Percentiles rank a stretch among this genome's conserved stretches.
phyloP scores from a whole-genome alignment of 352 stramenopile genomes.

The Peronosclerospora sorghi region DNA sequence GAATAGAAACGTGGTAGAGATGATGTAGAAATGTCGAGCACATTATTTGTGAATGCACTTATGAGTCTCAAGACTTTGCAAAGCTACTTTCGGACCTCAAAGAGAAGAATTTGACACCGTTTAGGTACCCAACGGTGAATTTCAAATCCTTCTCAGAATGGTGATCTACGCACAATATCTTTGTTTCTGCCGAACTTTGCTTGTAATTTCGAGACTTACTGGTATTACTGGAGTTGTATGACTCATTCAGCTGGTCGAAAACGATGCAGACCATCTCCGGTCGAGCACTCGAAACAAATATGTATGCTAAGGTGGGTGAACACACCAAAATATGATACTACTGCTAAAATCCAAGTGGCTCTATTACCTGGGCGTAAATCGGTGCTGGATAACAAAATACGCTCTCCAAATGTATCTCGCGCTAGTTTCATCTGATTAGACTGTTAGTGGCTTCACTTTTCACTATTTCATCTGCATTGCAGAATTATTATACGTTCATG shows the following conservation, averaged over 20 bases:
- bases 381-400: slow-evolving; percentile 44
- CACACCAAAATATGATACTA: not conserved
- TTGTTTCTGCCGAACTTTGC: slow-evolving; percentile 78
- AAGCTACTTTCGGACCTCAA: slow-evolving; percentile 77
- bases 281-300: slow-evolving; percentile 32
- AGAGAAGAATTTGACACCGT: slow-evolving; percentile 84
- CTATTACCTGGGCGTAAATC: slow-evolving; percentile 46
- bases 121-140: slow-evolving; percentile 77
- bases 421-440: slow-evolving; percentile 12
- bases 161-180: slow-evolving; percentile 73
- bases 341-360: not conserved
- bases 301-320: slow-evolving; percentile 36
- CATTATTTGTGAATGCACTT: slow-evolving; percentile 65
- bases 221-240: slow-evolving; percentile 29
- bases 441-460: slow-evolving; percentile 21
- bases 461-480: slow-evolving; percentile 40
- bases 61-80: slow-evolving; percentile 76
- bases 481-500: not conserved
- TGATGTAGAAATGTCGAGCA: slow-evolving; percentile 79
- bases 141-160: slow-evolving; percentile 78
- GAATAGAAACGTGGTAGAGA: slow-evolving; percentile 70
- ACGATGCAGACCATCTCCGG: slow-evolving; percentile 57
- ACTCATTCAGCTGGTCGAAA: slow-evolving; percentile 56
- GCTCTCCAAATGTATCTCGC: slow-evolving; percentile 71
- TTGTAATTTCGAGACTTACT: slow-evolving; percentile 58